Percentiles rank a stretch among this genome's conserved stretches.
phyloP scores from a whole-genome alignment of 306 rosid species.

The Prunus armeniaca region DNA sequence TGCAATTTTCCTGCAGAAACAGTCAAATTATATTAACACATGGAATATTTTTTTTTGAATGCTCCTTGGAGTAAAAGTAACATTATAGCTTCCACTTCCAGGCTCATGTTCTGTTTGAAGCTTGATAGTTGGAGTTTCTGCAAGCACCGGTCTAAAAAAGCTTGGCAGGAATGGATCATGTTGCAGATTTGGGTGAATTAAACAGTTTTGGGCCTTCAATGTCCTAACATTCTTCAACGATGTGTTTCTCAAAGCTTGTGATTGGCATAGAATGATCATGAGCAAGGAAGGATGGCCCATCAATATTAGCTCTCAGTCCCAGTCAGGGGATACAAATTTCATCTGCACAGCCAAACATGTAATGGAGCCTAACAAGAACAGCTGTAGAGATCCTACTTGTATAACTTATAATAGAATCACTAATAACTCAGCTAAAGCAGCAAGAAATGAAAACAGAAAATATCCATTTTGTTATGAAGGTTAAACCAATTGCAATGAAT shows the following conservation, averaged over 20 bases:
- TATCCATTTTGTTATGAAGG: no score
- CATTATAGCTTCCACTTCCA: neutral
- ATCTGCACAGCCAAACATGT: constrained; percentile 3
- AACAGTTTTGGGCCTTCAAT: neutral
- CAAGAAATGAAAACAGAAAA: no score
- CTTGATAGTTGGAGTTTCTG: no score
- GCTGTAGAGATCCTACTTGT: no score
- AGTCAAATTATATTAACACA: neutral
- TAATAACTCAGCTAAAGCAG: no score
- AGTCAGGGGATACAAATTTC: neutral
- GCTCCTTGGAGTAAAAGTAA: neutral
- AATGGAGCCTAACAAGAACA: neutral
- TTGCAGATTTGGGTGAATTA: neutral
- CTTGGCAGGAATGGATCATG: constrained; percentile 3
- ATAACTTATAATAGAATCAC: no score
- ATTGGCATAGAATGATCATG: neutral
- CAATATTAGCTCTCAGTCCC: neutral
- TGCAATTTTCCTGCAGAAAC: neutral
- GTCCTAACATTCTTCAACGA: neutral
- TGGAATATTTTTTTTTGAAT: neutral
- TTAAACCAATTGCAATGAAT: no score
- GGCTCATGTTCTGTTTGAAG: neutral
- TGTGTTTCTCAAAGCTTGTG: neutral
- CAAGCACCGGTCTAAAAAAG: neutral
- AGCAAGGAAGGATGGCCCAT: neutral